phyloP scores from a whole-genome alignment of 2,329 filamentous ascomycete genomes.

The Phialocephala sp. region DNA sequence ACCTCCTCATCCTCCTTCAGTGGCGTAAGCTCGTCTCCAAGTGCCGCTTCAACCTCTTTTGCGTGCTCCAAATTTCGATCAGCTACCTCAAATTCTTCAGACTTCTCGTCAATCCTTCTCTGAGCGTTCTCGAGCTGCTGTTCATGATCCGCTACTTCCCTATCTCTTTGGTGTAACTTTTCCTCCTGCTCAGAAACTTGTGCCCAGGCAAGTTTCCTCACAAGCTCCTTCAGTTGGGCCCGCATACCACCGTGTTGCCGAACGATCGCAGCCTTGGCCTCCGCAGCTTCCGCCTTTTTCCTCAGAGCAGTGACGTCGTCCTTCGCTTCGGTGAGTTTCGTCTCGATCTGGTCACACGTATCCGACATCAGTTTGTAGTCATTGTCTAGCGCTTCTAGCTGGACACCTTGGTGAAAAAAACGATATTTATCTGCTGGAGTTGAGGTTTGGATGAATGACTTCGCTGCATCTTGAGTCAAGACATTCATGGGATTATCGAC shows the following conservation, averaged over 20 bases:
- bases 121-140: slow-evolving; percentile 47
- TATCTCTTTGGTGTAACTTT: slow-evolving; percentile 50
- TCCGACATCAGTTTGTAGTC: slow-evolving; percentile 88
- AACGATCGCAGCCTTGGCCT: slow-evolving; percentile 67
- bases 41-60: slow-evolving; percentile 32
- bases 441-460: slow-evolving; percentile 89
- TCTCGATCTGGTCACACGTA: slow-evolving; percentile 73
- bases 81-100: slow-evolving; percentile 43
- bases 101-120: slow-evolving; percentile 56
- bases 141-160: slow-evolving; percentile 42
- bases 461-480: slow-evolving; percentile 91
- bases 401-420: slow-evolving; percentile 93
- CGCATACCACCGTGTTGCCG: slow-evolving; percentile 71
- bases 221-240: slow-evolving; percentile 61
- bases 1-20: slow-evolving; percentile 53
- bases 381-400: slow-evolving; percentile 87
- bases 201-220: slow-evolving; percentile 80
- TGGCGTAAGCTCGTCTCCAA: slow-evolving; percentile 45
- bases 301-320: slow-evolving; percentile 69
- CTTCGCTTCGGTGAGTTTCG: slow-evolving; percentile 63
- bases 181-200: slow-evolving; percentile 81
- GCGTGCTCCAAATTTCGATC: slow-evolving; percentile 41
- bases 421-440: slow-evolving; percentile 88
- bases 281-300: slow-evolving; percentile 63
- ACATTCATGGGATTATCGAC: slow-evolving; percentile 98